Base-by-base conservation (phyloP, 805 yeast genomes). In the Cyberlindnera bimundalis region DNA sequence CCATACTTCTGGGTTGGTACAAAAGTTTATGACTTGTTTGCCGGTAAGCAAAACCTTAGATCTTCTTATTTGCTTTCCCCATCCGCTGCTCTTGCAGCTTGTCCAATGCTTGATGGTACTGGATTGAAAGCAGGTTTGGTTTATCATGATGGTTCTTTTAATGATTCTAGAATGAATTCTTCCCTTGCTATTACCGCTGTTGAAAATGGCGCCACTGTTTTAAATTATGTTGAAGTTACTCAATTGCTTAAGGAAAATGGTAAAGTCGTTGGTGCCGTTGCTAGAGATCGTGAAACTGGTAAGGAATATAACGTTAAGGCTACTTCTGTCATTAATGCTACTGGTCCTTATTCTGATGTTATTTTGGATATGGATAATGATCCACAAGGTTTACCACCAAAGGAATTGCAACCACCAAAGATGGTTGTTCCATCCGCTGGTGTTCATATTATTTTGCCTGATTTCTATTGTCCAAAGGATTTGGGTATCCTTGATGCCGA, bases 341-440 rank as follows among this genome's bases (percentile, higher is more conserved):
- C 97, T 33, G 98, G 98, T 40, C 97, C 98, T 38, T 85, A 81
- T 65, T 79, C 91, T 47, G 98, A 90, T 65, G 70, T 72, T 33
- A 69, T 90, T 45, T 75, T 95, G 59, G 87, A 87, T 58, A 84
- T 90, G 91, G 96, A 90, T 64, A 75, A 80, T 33, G 76, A 76
- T 58, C 73, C 80, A 24, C 64, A 70, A 46, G 90, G 90, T 21
- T 58, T 76, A 53, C 80, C 89, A 25, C 82, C 84, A 51, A 61
- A 61, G 47, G 65, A 59, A 18, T 65, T 67, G 33, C 66, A 64
- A 42, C 57, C 69, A 28, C 90, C 88, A 56, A 69, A 76, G 53
- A 87, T 91, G 83, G 96, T 90, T 46, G 95, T 89, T 42, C 97
- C 97, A 31, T 83, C 96, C 14, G 79, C 91, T 28, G 98, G 98